Evolutionary conservation across 2,329 filamentous ascomycete genomes (phyloP).

Genomic region (Hymenoscyphus repandus): DNA sequence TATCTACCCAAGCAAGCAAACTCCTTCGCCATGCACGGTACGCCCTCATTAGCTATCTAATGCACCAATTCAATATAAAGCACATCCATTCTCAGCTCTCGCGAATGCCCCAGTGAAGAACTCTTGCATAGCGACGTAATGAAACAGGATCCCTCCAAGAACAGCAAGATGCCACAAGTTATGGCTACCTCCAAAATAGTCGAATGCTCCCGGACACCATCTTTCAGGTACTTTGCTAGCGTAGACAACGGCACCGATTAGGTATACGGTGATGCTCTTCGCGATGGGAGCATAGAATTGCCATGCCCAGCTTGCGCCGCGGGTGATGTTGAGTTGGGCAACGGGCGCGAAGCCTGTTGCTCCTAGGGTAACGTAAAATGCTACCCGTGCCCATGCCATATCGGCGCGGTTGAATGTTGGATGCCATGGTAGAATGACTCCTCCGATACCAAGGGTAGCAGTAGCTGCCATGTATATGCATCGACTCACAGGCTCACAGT

Average conservation of each 20-base stretch:
- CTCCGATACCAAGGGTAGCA: conserved; percentile 73
- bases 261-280: conserved; percentile 83
- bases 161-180: conserved; percentile 98
- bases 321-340: conserved; percentile 72
- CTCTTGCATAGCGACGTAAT: conserved; percentile 92
- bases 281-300: conserved; percentile 85
- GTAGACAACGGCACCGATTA: conserved; percentile 79
- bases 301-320: conserved; percentile 73
- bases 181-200: conserved; percentile 92
- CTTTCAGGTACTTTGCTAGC: conserved; percentile 89
- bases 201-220: conserved; percentile 88
- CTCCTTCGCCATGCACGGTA: not conserved
- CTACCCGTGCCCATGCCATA: conserved; percentile 88
- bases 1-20: conserved; percentile 15
- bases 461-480: conserved; percentile 83
- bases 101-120: conserved; percentile 79
- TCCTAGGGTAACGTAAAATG: conserved; percentile 84
- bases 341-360: conserved; percentile 86
- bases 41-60: not conserved
- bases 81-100: conserved; percentile 44
- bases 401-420: conserved; percentile 88
- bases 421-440: conserved; percentile 92
- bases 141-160: conserved; percentile 91
- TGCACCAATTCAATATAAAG: conserved; percentile 16
- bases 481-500: conserved; percentile 85